Percentiles rank a stretch among this genome's conserved stretches.
Evolutionary conservation across 495 filamentous ascomycete genomes (phyloP).

Genomic region (Podospora anserina): DNA sequence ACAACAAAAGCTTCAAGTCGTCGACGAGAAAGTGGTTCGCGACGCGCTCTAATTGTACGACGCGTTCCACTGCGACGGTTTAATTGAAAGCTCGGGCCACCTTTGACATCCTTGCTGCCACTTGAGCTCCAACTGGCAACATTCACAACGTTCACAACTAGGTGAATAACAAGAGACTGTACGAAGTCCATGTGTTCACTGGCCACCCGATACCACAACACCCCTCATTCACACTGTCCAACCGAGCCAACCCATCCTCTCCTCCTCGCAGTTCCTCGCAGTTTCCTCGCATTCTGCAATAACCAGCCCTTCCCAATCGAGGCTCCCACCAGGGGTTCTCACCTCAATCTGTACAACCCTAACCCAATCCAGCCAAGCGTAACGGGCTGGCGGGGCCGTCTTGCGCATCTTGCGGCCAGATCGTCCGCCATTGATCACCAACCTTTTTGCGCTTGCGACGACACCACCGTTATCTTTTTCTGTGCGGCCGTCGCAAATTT

Average conservation of each 20-base stretch:
- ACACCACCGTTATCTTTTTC: neutral
- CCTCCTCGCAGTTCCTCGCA: neutral
- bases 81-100: slow-evolving; percentile 14
- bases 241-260: neutral
- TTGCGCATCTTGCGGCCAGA: slow-evolving; percentile 1
- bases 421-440: neutral
- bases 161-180: too few relatives aligned
- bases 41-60: neutral
- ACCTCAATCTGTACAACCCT: neutral
- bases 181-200: too few relatives aligned
- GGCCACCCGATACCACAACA: too few relatives aligned
- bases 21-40: neutral
- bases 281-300: neutral
- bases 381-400: slow-evolving; percentile 4
- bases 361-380: slow-evolving; percentile 13
- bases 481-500: neutral
- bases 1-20: neutral
- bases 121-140: neutral
- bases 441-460: neutral
- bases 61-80: neutral
- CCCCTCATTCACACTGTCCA: neutral
- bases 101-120: neutral
- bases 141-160: too few relatives aligned
- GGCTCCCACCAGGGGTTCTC: neutral
- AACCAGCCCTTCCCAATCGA: neutral